These are phyloP conservation scores for Osmozyma mogii DNA, from an alignment of 805 yeast genomes.

Conservation along the genomic window DNA sequence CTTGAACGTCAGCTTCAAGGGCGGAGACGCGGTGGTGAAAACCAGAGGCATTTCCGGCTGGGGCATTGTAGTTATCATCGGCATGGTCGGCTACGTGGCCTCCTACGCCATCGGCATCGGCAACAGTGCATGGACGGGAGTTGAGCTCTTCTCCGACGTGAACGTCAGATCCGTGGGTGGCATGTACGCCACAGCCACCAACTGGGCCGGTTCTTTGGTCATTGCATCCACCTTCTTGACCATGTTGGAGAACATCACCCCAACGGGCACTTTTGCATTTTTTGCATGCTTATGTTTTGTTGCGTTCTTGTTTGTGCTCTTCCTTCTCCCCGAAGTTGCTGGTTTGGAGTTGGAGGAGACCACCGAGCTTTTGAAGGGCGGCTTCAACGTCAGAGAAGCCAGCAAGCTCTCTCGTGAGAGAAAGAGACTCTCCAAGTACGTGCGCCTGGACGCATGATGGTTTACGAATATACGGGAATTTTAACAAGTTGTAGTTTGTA, in stretches of 20 bases:
- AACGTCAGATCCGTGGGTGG: conserved; percentile 89
- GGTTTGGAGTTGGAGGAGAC: conserved; percentile 90
- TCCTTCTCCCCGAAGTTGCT: conserved; percentile 88
- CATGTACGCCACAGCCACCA: conserved; percentile 83
- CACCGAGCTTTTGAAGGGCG: conserved; percentile 69
- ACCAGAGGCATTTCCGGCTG: conserved; percentile 59
- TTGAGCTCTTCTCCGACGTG: conserved; percentile 85
- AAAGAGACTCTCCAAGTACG: conserved; percentile 14
- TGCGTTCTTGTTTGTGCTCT: conserved; percentile 66
- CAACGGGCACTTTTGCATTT: conserved; percentile 88
- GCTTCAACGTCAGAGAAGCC: conserved; percentile 69
- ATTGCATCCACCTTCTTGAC: conserved; percentile 90
- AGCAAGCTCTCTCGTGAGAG: conserved; percentile 29
- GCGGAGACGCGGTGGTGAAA: conserved; percentile 31
- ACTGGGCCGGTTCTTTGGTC: conserved; percentile 92
- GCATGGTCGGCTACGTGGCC: conserved; percentile 83
- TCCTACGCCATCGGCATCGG: conserved; percentile 93
- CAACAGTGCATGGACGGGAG: conserved; percentile 97
- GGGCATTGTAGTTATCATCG: conserved; percentile 81
- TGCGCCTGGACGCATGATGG: too few species aligned
- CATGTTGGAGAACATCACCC: conserved; percentile 87
- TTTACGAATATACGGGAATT: too few species aligned
- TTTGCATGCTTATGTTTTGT: conserved; percentile 76
- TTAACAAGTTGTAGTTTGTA: too few species aligned
- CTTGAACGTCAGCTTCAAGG: conserved; percentile 53